Base-by-base conservation (phyloP, 2,329 filamentous ascomycete genomes). In the Microsporum audouinii region DNA sequence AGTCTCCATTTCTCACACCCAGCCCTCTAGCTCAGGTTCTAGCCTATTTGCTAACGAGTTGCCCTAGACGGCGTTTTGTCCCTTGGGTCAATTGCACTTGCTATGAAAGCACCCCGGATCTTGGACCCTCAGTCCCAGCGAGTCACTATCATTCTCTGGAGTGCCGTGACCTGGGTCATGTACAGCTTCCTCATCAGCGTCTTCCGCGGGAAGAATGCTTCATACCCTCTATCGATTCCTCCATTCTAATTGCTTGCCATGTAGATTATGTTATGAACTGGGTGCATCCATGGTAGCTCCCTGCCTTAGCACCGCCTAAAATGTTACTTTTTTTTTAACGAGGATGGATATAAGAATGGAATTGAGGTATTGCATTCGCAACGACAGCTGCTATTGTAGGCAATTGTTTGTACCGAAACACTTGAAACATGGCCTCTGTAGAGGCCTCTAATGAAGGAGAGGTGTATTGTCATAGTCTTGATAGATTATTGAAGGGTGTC, bases 111-210 rank as follows among this genome's bases (percentile, higher is more conserved):
- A 0, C 94, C 94, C n/a, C 85, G 91, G 47, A 94, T 96, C 65
- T 80, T 82, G 60, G 88, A 95, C 71, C 75, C 84, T 14, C 87
- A 85, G 68, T 79, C 83, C 7, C 94, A 99, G 76, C 87, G 94
- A 72, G 78, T 94, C 41, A 87, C 88, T 39, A 86, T 96, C 4
- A 76, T 96, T 61, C 79, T 88, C 49, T 96, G 91, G 88, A 86
- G 84, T 23, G 83, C 79, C 53, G 78, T 94, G 34, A 76, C 96
- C 61, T 85, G 96, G 68, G 76, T 88, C 65, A 84, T 91, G 76
- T 97, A 97, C 80, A 95, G 91, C 78, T 94, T 96, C 77, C 80
- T 99, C 65, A 82, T 99, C 66, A 96, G 89, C 75, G 80, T 96
- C 65, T 99, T 99, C 82, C 85, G 91, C 69, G 80, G 88, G 69